Percentiles rank a stretch among this genome's conserved stretches.
Evolutionary conservation across 192 early-diverging fungal species (phyloP).

Genomic region (Coemansia sp.): DNA sequence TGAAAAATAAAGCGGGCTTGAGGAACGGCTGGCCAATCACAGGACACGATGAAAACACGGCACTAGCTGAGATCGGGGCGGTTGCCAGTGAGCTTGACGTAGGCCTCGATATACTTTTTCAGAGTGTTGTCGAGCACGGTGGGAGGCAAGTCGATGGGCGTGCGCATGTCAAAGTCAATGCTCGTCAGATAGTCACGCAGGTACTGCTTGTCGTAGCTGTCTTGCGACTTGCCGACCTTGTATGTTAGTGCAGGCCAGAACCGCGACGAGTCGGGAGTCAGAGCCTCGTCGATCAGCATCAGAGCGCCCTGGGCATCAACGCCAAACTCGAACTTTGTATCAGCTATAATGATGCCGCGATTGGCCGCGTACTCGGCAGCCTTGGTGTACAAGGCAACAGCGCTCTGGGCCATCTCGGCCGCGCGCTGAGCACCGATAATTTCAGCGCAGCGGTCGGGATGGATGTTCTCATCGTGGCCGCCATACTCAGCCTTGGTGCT

Average conservation of each 20-base stretch:
- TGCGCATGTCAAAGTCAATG: conserved; percentile 84
- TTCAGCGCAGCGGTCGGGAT: conserved; percentile 81
- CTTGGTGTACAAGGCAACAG: conserved; percentile 76
- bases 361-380: conserved; percentile 79
- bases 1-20: conserved; percentile 5
- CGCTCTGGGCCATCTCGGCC: conserved; percentile 67
- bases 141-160: conserved; percentile 74
- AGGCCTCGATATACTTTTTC: conserved; percentile 89
- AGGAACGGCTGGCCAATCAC: conserved; percentile 3
- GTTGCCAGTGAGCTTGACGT: conserved; percentile 76
- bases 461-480: conserved; percentile 98
- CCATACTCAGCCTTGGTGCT: conserved; percentile 99
- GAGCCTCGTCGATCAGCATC: conserved; percentile 91
- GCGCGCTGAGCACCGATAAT: conserved; percentile 84
- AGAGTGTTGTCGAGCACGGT: conserved; percentile 83
- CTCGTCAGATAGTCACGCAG: conserved; percentile 89
- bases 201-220: conserved; percentile 97
- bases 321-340: conserved; percentile 99
- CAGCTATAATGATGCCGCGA: conserved; percentile 96
- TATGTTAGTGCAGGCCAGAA: conserved; percentile 93
- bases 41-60: not conserved
- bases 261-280: conserved; percentile 97
- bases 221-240: conserved; percentile 72
- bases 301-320: conserved; percentile 76
- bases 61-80: conserved; percentile 58